phyloP scores from a whole-genome alignment of 1,139 yeast species.

The Yamadazyma membranifaciens region DNA sequence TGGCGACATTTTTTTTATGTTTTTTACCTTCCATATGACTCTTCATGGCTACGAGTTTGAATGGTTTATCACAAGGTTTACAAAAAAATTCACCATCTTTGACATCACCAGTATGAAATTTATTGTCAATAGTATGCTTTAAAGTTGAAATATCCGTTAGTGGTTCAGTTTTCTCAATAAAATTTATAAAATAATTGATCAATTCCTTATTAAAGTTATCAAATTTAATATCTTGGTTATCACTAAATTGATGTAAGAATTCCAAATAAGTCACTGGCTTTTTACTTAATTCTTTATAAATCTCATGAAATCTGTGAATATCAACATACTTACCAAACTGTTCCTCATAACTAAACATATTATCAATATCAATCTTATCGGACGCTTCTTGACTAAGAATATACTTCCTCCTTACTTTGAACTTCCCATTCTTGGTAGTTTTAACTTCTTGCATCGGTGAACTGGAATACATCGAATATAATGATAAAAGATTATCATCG shows the following conservation, averaged over 20 bases:
- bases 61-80: slow-evolving; percentile 59
- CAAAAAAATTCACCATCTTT: slow-evolving; percentile 53
- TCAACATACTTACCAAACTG: slow-evolving; percentile 65
- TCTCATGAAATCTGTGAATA: slow-evolving; percentile 47
- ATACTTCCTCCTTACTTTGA: slow-evolving; percentile 33
- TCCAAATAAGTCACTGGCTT: slow-evolving; percentile 43
- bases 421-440: slow-evolving; percentile 21
- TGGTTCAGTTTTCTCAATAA: slow-evolving; percentile 50
- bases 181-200: slow-evolving; percentile 44
- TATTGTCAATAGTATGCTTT: slow-evolving; percentile 28
- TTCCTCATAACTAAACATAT: slow-evolving; percentile 59
- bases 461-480: slow-evolving; percentile 40
- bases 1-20: slow-evolving; percentile 53
- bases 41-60: slow-evolving; percentile 63
- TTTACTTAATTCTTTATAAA: slow-evolving; percentile 47
- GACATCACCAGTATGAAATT: slow-evolving; percentile 22
- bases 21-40: slow-evolving; percentile 77
- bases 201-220: slow-evolving; percentile 43
- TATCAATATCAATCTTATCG: slow-evolving; percentile 42
- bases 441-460: slow-evolving; percentile 19
- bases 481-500: slow-evolving; percentile 18
- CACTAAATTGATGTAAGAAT: slow-evolving; percentile 47
- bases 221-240: slow-evolving; percentile 42
- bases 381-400: slow-evolving; percentile 50
- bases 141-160: slow-evolving; percentile 39